Evolutionary conservation across 164 flowering plant species (phyloP).

Genomic region (Nymphaea colorata): DNA sequence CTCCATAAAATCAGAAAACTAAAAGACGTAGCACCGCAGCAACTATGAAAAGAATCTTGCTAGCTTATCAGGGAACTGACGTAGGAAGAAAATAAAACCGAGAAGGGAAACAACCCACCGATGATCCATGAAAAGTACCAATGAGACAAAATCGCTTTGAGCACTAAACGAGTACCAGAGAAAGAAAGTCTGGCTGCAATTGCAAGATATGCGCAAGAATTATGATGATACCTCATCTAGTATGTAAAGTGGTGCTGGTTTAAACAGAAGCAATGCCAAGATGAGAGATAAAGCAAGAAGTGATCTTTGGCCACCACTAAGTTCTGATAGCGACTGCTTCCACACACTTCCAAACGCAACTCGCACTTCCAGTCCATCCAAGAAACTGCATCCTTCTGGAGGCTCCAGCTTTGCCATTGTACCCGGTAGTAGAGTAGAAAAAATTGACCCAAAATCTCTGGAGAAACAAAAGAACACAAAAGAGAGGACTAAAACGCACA

Average conservation of each 20-base stretch:
- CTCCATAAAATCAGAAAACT: too few species aligned
- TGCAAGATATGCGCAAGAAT: neutral
- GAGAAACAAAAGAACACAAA: conserved; percentile 1
- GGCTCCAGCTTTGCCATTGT: conserved; percentile 95
- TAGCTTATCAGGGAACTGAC: too few species aligned
- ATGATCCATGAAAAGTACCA: too few species aligned
- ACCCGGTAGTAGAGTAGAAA: conserved; percentile 90
- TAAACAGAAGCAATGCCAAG: conserved; percentile 90
- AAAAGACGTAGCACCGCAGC: too few species aligned
- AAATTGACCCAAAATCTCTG: conserved; percentile 98
- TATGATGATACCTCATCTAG: conserved; percentile 71
- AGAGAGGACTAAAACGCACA: neutral
- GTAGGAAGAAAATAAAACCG: too few species aligned
- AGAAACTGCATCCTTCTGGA: conserved; percentile 88
- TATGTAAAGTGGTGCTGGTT: conserved; percentile 97
- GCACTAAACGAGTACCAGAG: too few species aligned
- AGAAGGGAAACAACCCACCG: too few species aligned
- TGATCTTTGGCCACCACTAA: conserved; percentile 97
- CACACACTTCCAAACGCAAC: conserved; percentile 98
- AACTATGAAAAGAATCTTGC: too few species aligned
- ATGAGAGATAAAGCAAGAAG: conserved; percentile 90
- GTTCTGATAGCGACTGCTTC: conserved; percentile 96
- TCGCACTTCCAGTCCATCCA: conserved; percentile 97
- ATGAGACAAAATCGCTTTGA: too few species aligned
- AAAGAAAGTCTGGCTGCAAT: too few species aligned